Base-by-base conservation (phyloP, 2,329 filamentous ascomycete genomes). In the Alternaria ethzedia region DNA sequence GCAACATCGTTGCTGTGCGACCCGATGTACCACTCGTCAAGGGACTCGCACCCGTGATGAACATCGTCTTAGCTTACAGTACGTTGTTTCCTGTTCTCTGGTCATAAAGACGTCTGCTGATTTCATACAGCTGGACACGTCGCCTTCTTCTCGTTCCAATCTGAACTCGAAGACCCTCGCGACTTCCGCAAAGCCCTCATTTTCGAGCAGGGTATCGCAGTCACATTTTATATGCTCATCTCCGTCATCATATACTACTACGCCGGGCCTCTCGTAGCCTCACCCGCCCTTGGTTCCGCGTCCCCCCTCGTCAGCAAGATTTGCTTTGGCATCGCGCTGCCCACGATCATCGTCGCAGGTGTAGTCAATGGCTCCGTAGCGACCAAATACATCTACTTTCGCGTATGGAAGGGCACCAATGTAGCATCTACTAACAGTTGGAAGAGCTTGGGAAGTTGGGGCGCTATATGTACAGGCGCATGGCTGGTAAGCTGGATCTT, bases 31-130 rank as follows among this genome's bases (percentile, higher is more conserved):
- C 73, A 6, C 54, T 77, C 12, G 63, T 75, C 26, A 70, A 70
- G 51, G 74, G 72, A 12, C 52, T 79, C 2, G 70, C 66, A 13
- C 73, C 78, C 9, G 73, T 21, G 21, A 28, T 79, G 66, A 92
- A 92, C 80, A 92, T 93, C 57, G 84, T 91, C 64, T 88, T 93
- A 64, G 90, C 91, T 59, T 93, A 90, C 81, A 86, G 87, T 76
- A 72, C 57, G 73, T 69, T 36, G 12, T 9, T n/a, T 25, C 46
- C 57, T 3, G 17, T 50, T 36, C 32, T 23, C 2, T 36, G 7
- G 17, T 59, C 4, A 21, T 43, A 10, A n/a, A 1, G 47, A 6
- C 12, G 5, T 25, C 21, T 30, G 17, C 57, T 66, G 13, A 67
- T 43, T 1, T 9, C 28, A 15, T 26, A 4, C 21, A 78, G 82